Percentiles rank a stretch among this genome's conserved stretches.
Conservation (phyloP, 139 green algal species). For the Chlorokybus atmophyticus region DNA sequence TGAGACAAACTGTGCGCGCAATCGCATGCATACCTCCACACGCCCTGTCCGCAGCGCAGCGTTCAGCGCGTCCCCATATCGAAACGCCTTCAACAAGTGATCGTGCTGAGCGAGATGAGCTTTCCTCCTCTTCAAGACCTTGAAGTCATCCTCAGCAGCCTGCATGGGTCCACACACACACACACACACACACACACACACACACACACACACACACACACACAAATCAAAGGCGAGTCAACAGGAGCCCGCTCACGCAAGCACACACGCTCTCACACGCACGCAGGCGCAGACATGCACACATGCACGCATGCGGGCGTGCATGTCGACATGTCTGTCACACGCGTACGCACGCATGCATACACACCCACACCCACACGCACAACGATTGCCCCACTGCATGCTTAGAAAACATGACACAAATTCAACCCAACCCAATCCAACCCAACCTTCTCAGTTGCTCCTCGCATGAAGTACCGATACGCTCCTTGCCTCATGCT, state of each 20-base stretch:
- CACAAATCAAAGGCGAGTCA: not conserved
- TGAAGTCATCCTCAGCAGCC: constrained; percentile 37
- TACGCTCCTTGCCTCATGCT: constrained; percentile 27
- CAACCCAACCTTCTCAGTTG: constrained; percentile 38
- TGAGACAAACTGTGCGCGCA: not conserved
- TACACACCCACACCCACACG: too few species aligned
- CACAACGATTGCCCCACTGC: too few species aligned
- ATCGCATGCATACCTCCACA: not conserved
- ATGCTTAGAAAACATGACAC: too few species aligned
- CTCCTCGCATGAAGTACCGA: constrained; percentile 70
- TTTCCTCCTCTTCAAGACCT: constrained; percentile 35
- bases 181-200: not conserved
- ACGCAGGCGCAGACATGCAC: not conserved
- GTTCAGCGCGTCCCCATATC: constrained; percentile 61
- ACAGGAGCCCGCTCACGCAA: not conserved
- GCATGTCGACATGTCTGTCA: constrained; percentile 5
- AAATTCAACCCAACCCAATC: too few species aligned
- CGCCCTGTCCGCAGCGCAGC: constrained; percentile 41
- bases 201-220: not conserved
- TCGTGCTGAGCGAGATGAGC: constrained; percentile 55
- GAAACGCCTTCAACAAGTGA: constrained; percentile 30
- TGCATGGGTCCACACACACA: not conserved
- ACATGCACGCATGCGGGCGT: constrained; percentile 5
- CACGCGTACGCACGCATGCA: too few species aligned
- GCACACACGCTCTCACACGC: not conserved